Percentiles rank a stretch among this genome's conserved stretches.
These are phyloP conservation scores for Rossbeevera mucosa DNA, from an alignment of 768 basidiomycete genomes.

Conservation along the genomic window DNA sequence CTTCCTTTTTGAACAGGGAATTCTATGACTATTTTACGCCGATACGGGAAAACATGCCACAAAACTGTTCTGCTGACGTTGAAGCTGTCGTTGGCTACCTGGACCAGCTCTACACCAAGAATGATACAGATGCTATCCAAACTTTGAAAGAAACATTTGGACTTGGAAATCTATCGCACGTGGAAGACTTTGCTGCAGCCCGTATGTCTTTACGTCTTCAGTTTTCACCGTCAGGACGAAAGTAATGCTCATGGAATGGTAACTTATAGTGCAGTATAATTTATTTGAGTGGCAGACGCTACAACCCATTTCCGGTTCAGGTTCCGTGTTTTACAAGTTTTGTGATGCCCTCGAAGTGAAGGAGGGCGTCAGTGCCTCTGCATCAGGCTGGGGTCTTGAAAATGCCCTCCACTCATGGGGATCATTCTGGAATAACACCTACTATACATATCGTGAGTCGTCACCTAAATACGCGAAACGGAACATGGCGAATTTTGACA, in stretches of 20 bases:
- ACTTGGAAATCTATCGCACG: constrained; percentile 49
- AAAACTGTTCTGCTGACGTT: constrained; percentile 71
- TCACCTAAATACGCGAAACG: background rate
- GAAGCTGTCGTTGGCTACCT: constrained; percentile 58
- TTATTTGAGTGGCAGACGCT: constrained; percentile 64
- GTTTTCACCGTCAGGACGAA: background rate
- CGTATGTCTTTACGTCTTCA: constrained; percentile 26
- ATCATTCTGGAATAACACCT: constrained; percentile 49
- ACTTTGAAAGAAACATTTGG: constrained; percentile 56
- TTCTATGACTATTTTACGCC: constrained; percentile 60
- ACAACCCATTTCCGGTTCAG: constrained; percentile 46
- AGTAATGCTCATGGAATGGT: constrained; percentile 19
- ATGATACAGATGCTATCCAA: constrained; percentile 45
- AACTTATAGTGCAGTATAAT: constrained; percentile 45
- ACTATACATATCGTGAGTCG: constrained; percentile 43
- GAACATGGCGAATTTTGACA: background rate
- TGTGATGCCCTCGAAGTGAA: constrained; percentile 39
- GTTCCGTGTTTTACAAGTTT: constrained; percentile 34
- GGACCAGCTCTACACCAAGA: constrained; percentile 49
- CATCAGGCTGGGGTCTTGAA: constrained; percentile 56
- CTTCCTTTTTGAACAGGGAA: constrained; percentile 13
- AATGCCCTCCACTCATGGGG: constrained; percentile 61
- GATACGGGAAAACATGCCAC: constrained; percentile 60
- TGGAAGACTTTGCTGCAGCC: constrained; percentile 64
- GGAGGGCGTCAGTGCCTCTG: constrained; percentile 39